Base-by-base conservation (phyloP, 1,284 basidiomycete species). In the Tausonia pullulans region DNA sequence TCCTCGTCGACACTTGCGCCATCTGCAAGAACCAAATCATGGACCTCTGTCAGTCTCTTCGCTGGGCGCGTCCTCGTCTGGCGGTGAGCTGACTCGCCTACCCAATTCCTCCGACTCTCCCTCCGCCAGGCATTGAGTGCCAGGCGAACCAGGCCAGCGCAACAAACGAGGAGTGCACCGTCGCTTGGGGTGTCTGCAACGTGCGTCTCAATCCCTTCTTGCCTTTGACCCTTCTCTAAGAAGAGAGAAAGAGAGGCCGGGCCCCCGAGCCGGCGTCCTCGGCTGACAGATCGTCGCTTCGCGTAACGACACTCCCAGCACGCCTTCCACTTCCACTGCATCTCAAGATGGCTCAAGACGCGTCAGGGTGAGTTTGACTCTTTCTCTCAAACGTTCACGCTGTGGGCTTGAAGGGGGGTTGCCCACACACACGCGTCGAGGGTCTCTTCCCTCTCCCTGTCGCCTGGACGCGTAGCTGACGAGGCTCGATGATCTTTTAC, bases 321-420 rank as follows among this genome's bases (percentile, higher is more conserved):
- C 75, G 95, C 95, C 4, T 99, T 99, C 83, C 95, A 99, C 79
- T 99, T 98, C 79, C 95, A 98, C 78, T 99, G 95, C 78, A 99
- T 99, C 75, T 96, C 94, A 27, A 86, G 96, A 61, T 99, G 96
- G 96, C 83, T 99, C 70, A 99, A 98, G 82, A 98, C 96, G 16
- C 84, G 96, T 70, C 96, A 98, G 68, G 76, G 76, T 77, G 67
- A 68, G 76, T 68, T 5, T 13, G 4, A 0, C 8, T 44, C 7
- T 53, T 5, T 39, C 4, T 46, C 39, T 27, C 27, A 27, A 27
- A 27, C 27, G 27, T 27, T 27, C 27, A 27, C 27, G 27, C 27
- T 27, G 27, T 27, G 27, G 27, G 27, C 27, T 27, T 27, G 27
- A 27, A 27, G 27, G 27, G 27, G 27, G 27, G 27, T 27, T 27